A percentile compares a stretch with the other conserved stretches of the same genome.
Conservation (phyloP, 2,329 filamentous ascomycete genomes). For the Juglanconis oblonga region DNA sequence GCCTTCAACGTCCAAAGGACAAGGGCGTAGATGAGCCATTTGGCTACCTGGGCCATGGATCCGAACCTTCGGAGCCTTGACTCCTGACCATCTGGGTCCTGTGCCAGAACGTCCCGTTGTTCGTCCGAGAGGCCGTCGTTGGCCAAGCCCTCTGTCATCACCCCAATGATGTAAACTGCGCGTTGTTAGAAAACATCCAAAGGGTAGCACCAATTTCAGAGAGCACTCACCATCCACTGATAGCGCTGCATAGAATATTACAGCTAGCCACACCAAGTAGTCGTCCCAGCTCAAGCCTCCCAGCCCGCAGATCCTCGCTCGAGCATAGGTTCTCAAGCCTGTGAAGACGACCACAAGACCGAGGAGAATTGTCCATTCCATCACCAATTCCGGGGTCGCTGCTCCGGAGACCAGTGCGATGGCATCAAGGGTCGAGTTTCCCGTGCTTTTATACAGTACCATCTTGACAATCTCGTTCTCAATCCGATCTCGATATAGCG, state of each 20-base stretch:
- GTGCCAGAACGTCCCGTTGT: slow-evolving; percentile 39
- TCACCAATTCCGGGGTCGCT: background rate
- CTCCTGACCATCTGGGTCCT: slow-evolving; percentile 6
- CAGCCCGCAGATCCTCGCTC: slow-evolving; percentile 24
- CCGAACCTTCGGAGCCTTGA: slow-evolving; percentile 41
- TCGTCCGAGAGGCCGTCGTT: slow-evolving; percentile 56
- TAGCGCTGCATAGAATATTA: slow-evolving; percentile 6
- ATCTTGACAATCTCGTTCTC: background rate
- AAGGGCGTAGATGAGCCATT: slow-evolving; percentile 53
- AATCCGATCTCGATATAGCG: background rate
- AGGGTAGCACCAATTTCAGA: background rate
- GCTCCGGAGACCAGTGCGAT: slow-evolving; percentile 10
- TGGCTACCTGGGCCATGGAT: slow-evolving; percentile 54
- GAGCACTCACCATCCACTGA: background rate
- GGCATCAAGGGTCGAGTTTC: slow-evolving; percentile 13
- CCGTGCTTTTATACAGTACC: slow-evolving; percentile 1
- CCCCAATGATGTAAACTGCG: slow-evolving; percentile 7
- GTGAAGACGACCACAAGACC: slow-evolving; percentile 25
- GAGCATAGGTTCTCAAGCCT: slow-evolving; percentile 28
- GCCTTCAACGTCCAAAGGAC: slow-evolving; percentile 55
- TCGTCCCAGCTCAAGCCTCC: slow-evolving; percentile 28
- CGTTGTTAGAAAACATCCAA: background rate
- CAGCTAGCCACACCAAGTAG: slow-evolving; percentile 26
- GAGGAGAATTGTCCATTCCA: slow-evolving; percentile 21
- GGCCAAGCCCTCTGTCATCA: slow-evolving; percentile 41